Evolutionary conservation across 2,329 filamentous ascomycete genomes (phyloP), one percentile per base, ranked within the genome.

Genomic region (Aspergillus sp.): DNA sequence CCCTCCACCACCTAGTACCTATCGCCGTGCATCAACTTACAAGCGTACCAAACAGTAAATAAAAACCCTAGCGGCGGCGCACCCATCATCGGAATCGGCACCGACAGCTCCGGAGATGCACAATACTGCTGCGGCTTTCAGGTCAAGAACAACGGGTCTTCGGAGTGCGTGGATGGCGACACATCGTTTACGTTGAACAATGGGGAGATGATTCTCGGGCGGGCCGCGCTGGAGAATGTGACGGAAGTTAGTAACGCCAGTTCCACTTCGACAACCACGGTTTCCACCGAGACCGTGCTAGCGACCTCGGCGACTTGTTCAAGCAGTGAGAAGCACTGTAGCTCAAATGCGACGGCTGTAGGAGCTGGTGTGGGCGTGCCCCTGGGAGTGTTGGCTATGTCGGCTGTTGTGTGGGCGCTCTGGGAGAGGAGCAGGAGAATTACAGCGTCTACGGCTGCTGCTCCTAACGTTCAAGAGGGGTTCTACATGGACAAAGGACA

Each of bases 41-140:
- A 43, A 5, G 47, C 28, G 17, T 25, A 21, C 8, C 47, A 17
- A n/a, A 39, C 15, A 57, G 55, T 50, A n/a, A 51, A 57, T 36
- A 50, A 39, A 8, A 47, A 38, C 23, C 49, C 55, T 13, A 38
- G 43, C 30, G 36, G 38, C 32, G 36, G 50, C 45, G 55, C 55
- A 13, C 55, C 47, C 21, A 57, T 57, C n/a, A 51, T 41, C 32
- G 41, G 55, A 13, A 25, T 57, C 7, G 55, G 55, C 2, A 12
- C 38, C 2, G 41, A 57, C 43, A 36, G 28, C 30, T 36, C 49
- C 36, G 55, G 55, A 9, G 21, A 48, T 32, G 36, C 55, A 4
- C 28, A 50, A 36, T 57, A 57, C 45, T 57, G 55, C 55, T 57
- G 55, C 19, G 55, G 47, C 17, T 57, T 50, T 30, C 55, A 57